Conservation (phyloP, 2,329 filamentous ascomycete species). For the Rhinocladiella similis region DNA sequence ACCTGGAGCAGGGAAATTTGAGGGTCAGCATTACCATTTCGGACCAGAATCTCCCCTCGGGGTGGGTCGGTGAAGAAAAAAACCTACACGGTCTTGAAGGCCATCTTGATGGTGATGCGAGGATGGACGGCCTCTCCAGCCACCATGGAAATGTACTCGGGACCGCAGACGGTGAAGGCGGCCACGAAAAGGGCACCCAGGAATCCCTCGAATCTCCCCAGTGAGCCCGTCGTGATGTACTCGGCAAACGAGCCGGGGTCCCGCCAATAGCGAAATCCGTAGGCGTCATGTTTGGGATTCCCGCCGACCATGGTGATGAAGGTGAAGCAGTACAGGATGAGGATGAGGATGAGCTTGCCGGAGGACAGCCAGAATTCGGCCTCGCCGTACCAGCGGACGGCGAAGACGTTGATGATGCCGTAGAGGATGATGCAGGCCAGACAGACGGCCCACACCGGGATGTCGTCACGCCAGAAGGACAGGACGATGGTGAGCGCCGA, state of each 20-base stretch:
- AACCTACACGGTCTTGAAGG: constrained; percentile 57
- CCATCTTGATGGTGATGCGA: constrained; percentile 64
- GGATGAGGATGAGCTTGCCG: constrained; percentile 67
- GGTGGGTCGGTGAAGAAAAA: constrained; percentile 67
- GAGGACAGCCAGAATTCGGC: constrained; percentile 68
- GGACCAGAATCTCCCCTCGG: too few species aligned
- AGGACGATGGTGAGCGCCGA: constrained; percentile 41
- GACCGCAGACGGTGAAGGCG: constrained; percentile 63
- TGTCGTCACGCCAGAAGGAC: constrained; percentile 39
- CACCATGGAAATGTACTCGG: constrained; percentile 60
- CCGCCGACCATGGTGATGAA: constrained; percentile 79
- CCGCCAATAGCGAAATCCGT: constrained; percentile 67
- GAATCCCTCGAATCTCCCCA: constrained; percentile 57
- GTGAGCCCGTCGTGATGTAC: constrained; percentile 61
- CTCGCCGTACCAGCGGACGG: constrained; percentile 69
- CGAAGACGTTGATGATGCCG: constrained; percentile 64
- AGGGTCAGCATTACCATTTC: constrained; percentile 74
- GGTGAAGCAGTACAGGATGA: constrained; percentile 69
- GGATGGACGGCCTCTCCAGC: constrained; percentile 64
- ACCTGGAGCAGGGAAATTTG: constrained; percentile 53
- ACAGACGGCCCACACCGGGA: constrained; percentile 37
- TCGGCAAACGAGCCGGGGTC: constrained; percentile 66
- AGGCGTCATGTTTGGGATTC: constrained; percentile 67
- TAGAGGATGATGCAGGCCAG: constrained; percentile 29
- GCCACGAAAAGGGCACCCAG: constrained; percentile 72